These are phyloP conservation scores for Paramarasmius palmivorus DNA, from an alignment of 1,284 basidiomycete species.

Conservation along the genomic window DNA sequence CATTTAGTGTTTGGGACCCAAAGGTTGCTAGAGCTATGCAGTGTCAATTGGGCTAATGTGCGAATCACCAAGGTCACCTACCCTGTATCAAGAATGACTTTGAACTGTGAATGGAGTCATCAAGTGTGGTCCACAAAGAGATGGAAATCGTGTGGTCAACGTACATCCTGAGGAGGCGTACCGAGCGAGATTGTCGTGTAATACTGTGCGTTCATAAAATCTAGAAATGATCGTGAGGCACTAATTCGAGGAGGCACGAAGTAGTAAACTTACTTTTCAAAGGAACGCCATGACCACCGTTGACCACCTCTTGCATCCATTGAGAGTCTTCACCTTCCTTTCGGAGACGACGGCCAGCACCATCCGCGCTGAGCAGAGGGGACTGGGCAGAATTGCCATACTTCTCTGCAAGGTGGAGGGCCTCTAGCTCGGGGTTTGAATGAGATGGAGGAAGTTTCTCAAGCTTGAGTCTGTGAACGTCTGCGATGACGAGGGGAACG, in stretches of 20 bases:
- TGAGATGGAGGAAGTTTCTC: conserved; percentile 72
- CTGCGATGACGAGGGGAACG: conserved; percentile 70
- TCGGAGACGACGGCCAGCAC: conserved; percentile 64
- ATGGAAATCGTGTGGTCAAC: too few species aligned
- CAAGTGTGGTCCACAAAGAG: conserved; percentile 23
- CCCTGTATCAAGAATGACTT: conserved; percentile 89
- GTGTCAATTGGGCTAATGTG: conserved; percentile 9
- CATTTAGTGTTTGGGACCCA: conserved; percentile 92
- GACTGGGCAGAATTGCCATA: conserved; percentile 66
- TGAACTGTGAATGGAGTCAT: conserved; percentile 50
- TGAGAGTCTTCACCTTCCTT: conserved; percentile 66
- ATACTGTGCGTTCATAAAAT: conserved; percentile 99
- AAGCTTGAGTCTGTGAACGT: conserved; percentile 83
- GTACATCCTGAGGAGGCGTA: conserved; percentile 79
- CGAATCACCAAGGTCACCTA: conserved; percentile 24
- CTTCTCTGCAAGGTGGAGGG: conserved; percentile 85
- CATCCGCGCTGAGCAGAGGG: conserved; percentile 74
- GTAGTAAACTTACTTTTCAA: conserved; percentile 72
- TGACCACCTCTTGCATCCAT: conserved; percentile 82
- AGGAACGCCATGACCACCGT: conserved; percentile 88
- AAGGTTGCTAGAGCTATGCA: conserved; percentile 78
- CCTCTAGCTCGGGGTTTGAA: conserved; percentile 71
- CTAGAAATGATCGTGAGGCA: conserved; percentile 34
- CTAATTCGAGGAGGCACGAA: conserved; percentile 8
- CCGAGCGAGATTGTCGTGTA: conserved; percentile 89